phyloP scores from a whole-genome alignment of 768 basidiomycete species.

The Rhodocollybia butyracea region DNA sequence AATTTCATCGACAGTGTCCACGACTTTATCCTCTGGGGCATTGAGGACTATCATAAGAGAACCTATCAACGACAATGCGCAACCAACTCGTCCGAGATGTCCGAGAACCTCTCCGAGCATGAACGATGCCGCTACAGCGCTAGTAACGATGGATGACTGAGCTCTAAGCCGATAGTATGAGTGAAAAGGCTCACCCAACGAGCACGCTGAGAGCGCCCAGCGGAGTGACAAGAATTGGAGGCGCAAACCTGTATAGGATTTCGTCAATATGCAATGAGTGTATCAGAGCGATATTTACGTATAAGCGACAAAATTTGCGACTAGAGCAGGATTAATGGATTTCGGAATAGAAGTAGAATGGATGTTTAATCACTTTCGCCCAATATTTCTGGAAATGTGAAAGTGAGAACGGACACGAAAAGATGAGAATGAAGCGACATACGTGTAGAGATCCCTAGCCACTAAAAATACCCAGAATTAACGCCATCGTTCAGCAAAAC shows the following conservation, averaged over 20 bases:
- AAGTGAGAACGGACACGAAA: not conserved
- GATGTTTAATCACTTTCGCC: slow-evolving; percentile 69
- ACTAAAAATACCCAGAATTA: slow-evolving; percentile 30
- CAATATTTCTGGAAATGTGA: slow-evolving; percentile 62
- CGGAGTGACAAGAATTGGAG: slow-evolving; percentile 95
- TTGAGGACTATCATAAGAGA: slow-evolving; percentile 94
- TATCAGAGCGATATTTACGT: too few relatives aligned
- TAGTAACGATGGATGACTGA: slow-evolving; percentile 23
- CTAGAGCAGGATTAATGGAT: slow-evolving; percentile 27
- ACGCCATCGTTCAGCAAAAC: not conserved
- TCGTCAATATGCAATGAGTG: too few relatives aligned
- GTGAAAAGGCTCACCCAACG: slow-evolving; percentile 69
- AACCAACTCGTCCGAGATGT: slow-evolving; percentile 85
- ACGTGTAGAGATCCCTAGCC: slow-evolving; percentile 93
- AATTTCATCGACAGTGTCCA: slow-evolving; percentile 92
- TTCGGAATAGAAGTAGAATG: not conserved
- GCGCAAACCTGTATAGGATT: too few relatives aligned
- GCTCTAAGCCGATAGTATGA: not conserved
- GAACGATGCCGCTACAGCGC: slow-evolving; percentile 91
- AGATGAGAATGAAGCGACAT: slow-evolving; percentile 24
- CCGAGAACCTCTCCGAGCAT: slow-evolving; percentile 91
- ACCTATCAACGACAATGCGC: slow-evolving; percentile 79
- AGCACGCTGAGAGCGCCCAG: slow-evolving; percentile 95
- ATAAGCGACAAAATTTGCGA: slow-evolving; percentile 93
- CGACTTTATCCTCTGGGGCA: slow-evolving; percentile 92